Evolutionary conservation across 257 asterid genomes (phyloP), one percentile per base, ranked within the genome.

Genomic region (Solanum lycopersicoides): DNA sequence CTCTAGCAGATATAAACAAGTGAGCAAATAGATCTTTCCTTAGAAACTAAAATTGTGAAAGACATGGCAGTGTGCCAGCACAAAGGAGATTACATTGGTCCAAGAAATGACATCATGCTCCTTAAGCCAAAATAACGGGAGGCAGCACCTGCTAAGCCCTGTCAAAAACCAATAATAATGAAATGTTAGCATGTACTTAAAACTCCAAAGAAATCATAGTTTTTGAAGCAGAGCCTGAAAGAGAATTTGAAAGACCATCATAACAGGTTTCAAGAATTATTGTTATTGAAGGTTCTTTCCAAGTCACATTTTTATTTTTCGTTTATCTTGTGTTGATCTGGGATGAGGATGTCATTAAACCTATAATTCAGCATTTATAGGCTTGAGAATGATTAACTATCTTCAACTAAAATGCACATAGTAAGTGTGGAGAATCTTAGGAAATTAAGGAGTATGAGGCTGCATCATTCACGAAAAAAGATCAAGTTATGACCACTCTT

Each of bases 131-230:
- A 87, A 90, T 94, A 97, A 47, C 95, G 95, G 84, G 93, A 87
- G 35, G 99, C 98, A 47, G 98, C 99, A 89, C 91, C 95, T 86
- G 93, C 94, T 73, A 95, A 88, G 85, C 99, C 98, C 99, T 97
- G 98, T 80, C 89, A 90, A 92, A 75, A 83, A 88, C 72, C 72
- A 82, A 82, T 32, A 74, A 60, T 35, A 86, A 80, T 82, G 85
- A 87, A 72, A 47, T 32, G 80, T 85, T 23, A 89, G 45, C 68
- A 82, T 59, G 41, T 65, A 75, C 82, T 74, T 41, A 35, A 65
- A 86, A 83, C 75, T 42, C 20, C 18, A 45, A 50, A 37, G 84
- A 86, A 72, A 68, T 72, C 37, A 39, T 50, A 79, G 23, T 73
- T 65, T 8, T 16, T 15, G 68, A 69, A 85, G 65, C 30, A 69